These are phyloP conservation scores for Lenzites betulinus DNA, from an alignment of 768 basidiomycete genomes.

Conservation along the genomic window DNA sequence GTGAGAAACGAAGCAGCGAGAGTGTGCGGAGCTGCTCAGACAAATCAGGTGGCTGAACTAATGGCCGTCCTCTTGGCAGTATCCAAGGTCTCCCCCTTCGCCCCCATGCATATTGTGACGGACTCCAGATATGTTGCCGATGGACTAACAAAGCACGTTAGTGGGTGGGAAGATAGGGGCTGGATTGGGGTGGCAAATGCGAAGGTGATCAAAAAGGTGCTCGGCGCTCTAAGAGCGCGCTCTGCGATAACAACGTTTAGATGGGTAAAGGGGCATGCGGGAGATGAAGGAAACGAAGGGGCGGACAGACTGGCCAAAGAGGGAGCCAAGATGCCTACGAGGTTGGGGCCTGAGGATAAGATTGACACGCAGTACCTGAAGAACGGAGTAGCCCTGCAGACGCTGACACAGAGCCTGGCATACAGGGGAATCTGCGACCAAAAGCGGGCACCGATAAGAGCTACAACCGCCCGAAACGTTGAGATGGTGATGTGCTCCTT, in stretches of 20 bases:
- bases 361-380: neutral
- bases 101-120: slow-evolving; percentile 18
- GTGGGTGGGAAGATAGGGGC: slow-evolving; percentile 6
- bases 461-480: no score
- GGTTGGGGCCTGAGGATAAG: no score
- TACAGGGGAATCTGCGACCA: no score
- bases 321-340: neutral
- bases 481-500: no score
- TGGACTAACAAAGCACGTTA: slow-evolving; percentile 24
- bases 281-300: slow-evolving; percentile 8
- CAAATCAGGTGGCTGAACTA: slow-evolving; percentile 16
- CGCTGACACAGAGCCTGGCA: no score
- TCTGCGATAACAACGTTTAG: neutral
- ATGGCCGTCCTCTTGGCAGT: slow-evolving; percentile 16
- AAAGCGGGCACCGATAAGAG: no score
- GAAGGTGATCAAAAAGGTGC: neutral
- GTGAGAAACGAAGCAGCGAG: neutral
- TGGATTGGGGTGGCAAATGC: slow-evolving; percentile 10
- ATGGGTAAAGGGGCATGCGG: slow-evolving; percentile 23
- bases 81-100: neutral
- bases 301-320: neutral
- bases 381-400: neutral
- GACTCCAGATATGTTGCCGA: slow-evolving; percentile 15
- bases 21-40: neutral
- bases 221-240: neutral